phyloP scores from a whole-genome alignment of 2,329 filamentous ascomycete species.

The Alternaria postmessia region DNA sequence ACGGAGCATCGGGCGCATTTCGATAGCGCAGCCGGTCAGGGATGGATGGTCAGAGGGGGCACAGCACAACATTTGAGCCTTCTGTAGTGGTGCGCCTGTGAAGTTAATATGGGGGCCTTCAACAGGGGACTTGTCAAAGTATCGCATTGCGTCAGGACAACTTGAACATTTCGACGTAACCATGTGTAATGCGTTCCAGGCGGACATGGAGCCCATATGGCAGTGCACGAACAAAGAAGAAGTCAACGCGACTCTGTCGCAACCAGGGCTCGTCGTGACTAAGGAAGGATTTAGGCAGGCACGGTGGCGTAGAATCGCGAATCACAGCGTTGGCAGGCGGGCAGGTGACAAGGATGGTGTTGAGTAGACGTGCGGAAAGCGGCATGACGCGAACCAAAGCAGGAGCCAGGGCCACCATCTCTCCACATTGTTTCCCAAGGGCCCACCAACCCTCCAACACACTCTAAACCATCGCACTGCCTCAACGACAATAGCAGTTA shows the following conservation, averaged over 20 bases:
- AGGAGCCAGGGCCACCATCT: slow-evolving; percentile 16
- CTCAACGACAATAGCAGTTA: not conserved
- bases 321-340: slow-evolving; percentile 8
- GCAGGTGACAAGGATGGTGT: slow-evolving; percentile 9
- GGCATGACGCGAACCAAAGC: slow-evolving; percentile 11
- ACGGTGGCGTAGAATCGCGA: slow-evolving; percentile 6
- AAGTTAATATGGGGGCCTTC: not conserved
- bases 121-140: not conserved
- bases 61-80: not conserved
- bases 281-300: slow-evolving; percentile 8
- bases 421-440: slow-evolving; percentile 18
- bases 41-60: slow-evolving; percentile 1
- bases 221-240: not conserved
- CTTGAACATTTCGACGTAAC: not conserved
- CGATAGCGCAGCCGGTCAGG: slow-evolving; percentile 1
- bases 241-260: not conserved
- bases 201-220: not conserved
- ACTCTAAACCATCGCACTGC: slow-evolving; percentile 5
- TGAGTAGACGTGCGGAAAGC: slow-evolving; percentile 6
- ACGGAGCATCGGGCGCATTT: not conserved
- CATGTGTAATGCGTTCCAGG: not conserved
- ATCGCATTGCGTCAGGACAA: too few relatives aligned
- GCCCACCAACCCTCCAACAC: slow-evolving; percentile 11
- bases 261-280: not conserved
- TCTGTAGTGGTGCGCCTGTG: not conserved